These are phyloP conservation scores for Tuber calosporum DNA, from an alignment of 495 filamentous ascomycete genomes.

Conservation along the genomic window DNA sequence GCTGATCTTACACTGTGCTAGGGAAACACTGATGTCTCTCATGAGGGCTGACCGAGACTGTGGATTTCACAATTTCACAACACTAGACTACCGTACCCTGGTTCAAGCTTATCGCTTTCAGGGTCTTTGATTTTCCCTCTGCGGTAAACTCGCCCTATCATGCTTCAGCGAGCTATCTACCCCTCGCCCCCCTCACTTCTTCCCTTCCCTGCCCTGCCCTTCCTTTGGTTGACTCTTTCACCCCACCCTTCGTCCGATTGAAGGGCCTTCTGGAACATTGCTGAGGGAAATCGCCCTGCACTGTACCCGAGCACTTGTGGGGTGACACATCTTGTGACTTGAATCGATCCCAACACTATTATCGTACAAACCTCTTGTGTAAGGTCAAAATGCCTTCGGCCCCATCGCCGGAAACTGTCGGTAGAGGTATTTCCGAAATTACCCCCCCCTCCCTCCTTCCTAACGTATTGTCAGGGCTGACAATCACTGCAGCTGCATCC, in stretches of 20 bases:
- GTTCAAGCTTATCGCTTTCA: background rate
- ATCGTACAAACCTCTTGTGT: background rate
- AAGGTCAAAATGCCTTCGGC: background rate
- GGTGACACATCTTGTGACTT: background rate
- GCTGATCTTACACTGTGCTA: too few species aligned
- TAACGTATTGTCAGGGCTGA: background rate
- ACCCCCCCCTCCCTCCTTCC: background rate
- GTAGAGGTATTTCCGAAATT: background rate
- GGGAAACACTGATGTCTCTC: too few species aligned
- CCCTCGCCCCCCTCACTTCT: background rate
- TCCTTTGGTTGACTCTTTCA: background rate
- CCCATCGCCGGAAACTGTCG: background rate
- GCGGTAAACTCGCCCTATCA: background rate
- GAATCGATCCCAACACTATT: background rate
- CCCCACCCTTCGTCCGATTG: background rate
- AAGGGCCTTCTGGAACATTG: background rate
- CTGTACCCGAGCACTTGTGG: background rate
- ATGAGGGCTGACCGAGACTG: too few species aligned
- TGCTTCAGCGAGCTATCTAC: background rate
- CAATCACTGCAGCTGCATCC: conserved; percentile 5
- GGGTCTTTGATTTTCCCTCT: background rate
- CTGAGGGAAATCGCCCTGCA: background rate
- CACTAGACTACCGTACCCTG: too few species aligned
- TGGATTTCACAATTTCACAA: too few species aligned
- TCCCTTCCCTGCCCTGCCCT: background rate